Conservation (phyloP, 208 protist species). For the Acanthamoeba royreba region DNA sequence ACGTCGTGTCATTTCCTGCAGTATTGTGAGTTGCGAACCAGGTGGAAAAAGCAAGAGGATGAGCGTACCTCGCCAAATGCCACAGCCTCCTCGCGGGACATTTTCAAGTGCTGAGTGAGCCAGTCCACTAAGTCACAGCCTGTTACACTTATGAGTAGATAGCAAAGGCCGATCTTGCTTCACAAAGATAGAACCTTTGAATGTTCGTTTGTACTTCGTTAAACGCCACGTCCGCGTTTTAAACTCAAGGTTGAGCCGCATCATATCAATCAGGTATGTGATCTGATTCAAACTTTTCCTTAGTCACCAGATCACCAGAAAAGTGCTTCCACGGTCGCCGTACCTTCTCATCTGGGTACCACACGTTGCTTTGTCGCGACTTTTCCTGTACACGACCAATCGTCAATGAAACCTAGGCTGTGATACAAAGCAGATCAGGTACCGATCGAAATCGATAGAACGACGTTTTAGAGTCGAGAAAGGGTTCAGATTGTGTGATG, state of each 20-base stretch:
- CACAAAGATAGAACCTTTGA: background rate
- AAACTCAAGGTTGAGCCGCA: background rate
- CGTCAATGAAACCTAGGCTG: background rate
- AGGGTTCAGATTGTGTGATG: background rate
- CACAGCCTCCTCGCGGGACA: background rate
- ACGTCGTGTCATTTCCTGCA: constrained; percentile 15
- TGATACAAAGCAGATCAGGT: too few species aligned
- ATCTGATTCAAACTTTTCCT: too few species aligned
- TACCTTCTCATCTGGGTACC: constrained; percentile 5
- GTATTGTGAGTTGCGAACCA: background rate
- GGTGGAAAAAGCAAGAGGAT: too few species aligned
- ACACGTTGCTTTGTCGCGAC: background rate
- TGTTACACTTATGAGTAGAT: too few species aligned
- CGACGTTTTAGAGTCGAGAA: background rate
- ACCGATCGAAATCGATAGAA: background rate
- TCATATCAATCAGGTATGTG: constrained; percentile 17
- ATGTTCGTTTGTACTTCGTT: constrained; percentile 8
- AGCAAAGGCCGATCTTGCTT: too few species aligned
- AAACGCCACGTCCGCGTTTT: background rate
- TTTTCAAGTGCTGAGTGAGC: background rate
- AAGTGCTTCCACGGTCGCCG: background rate
- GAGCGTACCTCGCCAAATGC: background rate
- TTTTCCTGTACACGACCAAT: too few species aligned
- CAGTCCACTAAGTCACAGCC: background rate
- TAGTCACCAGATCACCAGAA: too few species aligned